Conservation (phyloP, 805 yeast species). For the Yarrowia porcina region DNA sequence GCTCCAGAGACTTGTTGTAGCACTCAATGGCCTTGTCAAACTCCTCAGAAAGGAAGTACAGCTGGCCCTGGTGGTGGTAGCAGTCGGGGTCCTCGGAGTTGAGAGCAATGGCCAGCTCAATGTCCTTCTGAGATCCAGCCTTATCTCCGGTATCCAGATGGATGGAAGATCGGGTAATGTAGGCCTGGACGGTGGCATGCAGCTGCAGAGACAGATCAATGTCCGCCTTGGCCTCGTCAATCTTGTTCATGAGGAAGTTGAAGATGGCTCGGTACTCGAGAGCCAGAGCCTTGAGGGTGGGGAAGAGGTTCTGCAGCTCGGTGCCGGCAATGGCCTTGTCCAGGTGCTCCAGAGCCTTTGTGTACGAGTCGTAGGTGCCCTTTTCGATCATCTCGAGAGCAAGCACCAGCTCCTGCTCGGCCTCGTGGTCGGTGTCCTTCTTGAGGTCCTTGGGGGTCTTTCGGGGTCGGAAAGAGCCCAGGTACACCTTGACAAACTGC, state of each 20-base stretch:
- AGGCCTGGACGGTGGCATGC: slow-evolving; percentile 70
- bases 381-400: slow-evolving; percentile 57
- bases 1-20: slow-evolving; percentile 71
- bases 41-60: slow-evolving; percentile 75
- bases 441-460: slow-evolving; percentile 47
- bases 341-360: slow-evolving; percentile 54
- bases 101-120: slow-evolving; percentile 64
- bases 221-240: slow-evolving; percentile 58
- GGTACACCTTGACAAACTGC: slow-evolving; percentile 71
- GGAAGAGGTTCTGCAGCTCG: slow-evolving; percentile 36
- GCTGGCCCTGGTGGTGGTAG: slow-evolving; percentile 93
- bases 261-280: slow-evolving; percentile 81
- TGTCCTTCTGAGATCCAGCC: slow-evolving; percentile 59
- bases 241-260: slow-evolving; percentile 74
- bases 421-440: slow-evolving; percentile 54
- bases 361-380: slow-evolving; percentile 54
- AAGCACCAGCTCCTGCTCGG: slow-evolving; percentile 60
- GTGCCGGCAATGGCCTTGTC: slow-evolving; percentile 35
- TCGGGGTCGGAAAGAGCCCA: slow-evolving; percentile 73
- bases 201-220: slow-evolving; percentile 63
- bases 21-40: slow-evolving; percentile 66
- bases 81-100: slow-evolving; percentile 75
- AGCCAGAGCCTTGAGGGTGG: slow-evolving; percentile 53
- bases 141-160: slow-evolving; percentile 73
- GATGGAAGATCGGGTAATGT: slow-evolving; percentile 76